Base-by-base conservation (phyloP, 805 yeast genomes). In the Nematodospora valgi region DNA sequence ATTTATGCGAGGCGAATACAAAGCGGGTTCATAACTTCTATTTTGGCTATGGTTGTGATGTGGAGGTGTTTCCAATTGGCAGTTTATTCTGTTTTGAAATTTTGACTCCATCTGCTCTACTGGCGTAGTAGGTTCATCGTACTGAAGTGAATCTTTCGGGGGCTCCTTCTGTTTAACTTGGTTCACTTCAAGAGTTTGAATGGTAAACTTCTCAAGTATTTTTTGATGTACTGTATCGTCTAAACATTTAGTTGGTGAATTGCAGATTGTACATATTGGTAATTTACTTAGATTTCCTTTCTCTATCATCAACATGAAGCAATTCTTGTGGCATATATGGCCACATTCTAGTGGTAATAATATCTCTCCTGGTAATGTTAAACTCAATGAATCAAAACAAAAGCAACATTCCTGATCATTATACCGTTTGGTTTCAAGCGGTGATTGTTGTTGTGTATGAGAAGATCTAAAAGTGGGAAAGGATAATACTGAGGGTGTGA, bases 271-370 rank as follows among this genome's bases (percentile, higher is more conserved):
- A 35, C 54, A 49, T 3, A 17, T 26, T n/a, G 50, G 50, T 21
- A 29, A 19, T 3, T 32, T 26, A 4, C 29, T 30, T 20, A 40
- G 18, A 22, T 48, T 35, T 28, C 30, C 41, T 10, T 37, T 28
- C 15, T 41, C 45, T 18, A 48, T 23, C 40, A 44, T 43, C 8
- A 41, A 38, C 14, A 33, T 26, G 11, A 54, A 42, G 35, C 63
- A 58, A 18, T 49, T 52, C 25, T 47, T 41, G 33, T 58, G 63
- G 27, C 57, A 51, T n/a, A 35, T 34, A 36, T 58, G 58, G 24
- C 42, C 37, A 30, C 63, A 58, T 7, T 44, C 35, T 27, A 58
- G 41, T 27, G 47, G 51, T 7, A 49, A 20, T 5, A 41, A 21
- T 4, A 28, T 14, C 19, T 51, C 56, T 5, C 52, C 52, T 2